These are phyloP conservation scores for Collybiopsis confluens DNA, from an alignment of 768 basidiomycete species.

Conservation along the genomic window DNA sequence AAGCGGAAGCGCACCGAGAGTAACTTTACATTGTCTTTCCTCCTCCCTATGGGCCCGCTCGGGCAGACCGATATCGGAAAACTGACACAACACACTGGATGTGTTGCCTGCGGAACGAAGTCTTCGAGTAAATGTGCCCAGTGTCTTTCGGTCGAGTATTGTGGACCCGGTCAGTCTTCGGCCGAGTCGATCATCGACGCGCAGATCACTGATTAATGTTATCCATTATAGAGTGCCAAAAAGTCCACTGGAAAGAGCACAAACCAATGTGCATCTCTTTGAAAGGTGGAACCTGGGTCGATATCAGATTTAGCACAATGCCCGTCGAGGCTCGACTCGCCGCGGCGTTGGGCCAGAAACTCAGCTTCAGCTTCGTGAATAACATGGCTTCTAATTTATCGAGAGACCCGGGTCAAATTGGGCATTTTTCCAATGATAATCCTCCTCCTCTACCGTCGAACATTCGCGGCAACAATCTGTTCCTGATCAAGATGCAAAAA, in stretches of 20 bases:
- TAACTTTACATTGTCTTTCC: constrained; percentile 8
- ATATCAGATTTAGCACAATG: constrained; percentile 1
- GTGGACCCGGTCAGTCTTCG: constrained; percentile 7
- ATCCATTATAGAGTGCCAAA: constrained; percentile 21
- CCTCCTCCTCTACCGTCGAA: constrained; percentile 18
- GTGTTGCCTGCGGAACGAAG: constrained; percentile 10
- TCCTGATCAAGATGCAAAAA: constrained; percentile 25
- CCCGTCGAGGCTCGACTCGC: background rate
- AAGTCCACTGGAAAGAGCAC: constrained; percentile 23
- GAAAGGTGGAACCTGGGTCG: constrained; percentile 8
- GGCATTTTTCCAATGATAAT: no score
- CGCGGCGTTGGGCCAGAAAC: background rate
- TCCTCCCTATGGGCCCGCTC: constrained; percentile 7
- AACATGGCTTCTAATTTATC: no score
- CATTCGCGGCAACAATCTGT: constrained; percentile 18
- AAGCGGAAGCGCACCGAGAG: background rate
- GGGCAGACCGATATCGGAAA: constrained; percentile 8
- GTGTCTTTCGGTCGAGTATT: constrained; percentile 11
- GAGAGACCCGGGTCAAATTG: no score
- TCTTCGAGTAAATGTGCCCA: constrained; percentile 10
- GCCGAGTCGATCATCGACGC: background rate
- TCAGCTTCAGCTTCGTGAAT: background rate
- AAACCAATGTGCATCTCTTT: constrained; percentile 22
- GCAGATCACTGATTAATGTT: background rate
- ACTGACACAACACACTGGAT: constrained; percentile 8